Percentiles rank a stretch among this genome's conserved stretches.
Conservation (phyloP, 139 green algal genomes). For the Picochlorum sp. region DNA sequence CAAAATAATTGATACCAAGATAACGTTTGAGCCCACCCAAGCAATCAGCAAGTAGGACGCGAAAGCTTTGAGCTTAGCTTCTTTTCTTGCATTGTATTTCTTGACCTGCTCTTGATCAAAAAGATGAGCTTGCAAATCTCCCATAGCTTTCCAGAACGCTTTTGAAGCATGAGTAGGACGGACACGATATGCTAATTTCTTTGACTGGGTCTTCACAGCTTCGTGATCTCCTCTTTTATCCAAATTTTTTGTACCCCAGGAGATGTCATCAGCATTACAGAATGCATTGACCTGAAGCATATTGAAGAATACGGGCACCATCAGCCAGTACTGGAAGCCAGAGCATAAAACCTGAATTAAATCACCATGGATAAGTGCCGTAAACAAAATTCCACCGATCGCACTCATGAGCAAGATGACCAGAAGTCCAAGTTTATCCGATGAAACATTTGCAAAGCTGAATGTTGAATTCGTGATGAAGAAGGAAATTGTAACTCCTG, state of each 20-base stretch:
- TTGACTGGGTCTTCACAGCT: slow-evolving; percentile 5
- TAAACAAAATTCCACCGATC: slow-evolving; percentile 19
- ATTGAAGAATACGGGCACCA: slow-evolving; percentile 29
- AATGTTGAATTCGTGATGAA: slow-evolving; percentile 3
- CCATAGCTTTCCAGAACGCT: slow-evolving; percentile 9
- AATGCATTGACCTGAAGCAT: slow-evolving; percentile 32
- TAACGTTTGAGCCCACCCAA: slow-evolving; percentile 5
- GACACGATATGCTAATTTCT: slow-evolving; percentile 4
- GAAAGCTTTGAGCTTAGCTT: slow-evolving; percentile 3
- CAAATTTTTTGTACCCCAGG: slow-evolving; percentile 35
- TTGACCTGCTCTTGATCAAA: slow-evolving; percentile 4
- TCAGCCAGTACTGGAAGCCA: slow-evolving; percentile 29
- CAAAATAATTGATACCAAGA: neutral
- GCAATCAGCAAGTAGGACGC: slow-evolving; percentile 7
- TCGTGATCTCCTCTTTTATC: slow-evolving; percentile 14
- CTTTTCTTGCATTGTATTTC: slow-evolving; percentile 4
- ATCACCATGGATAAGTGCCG: slow-evolving; percentile 25
- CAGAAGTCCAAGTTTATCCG: slow-evolving; percentile 7
- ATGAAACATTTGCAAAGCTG: slow-evolving; percentile 8
- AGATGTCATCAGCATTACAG: slow-evolving; percentile 32
- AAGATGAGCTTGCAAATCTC: neutral
- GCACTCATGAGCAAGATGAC: slow-evolving; percentile 14
- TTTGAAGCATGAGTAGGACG: neutral
- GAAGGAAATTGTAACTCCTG: slow-evolving; percentile 28
- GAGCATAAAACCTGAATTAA: slow-evolving; percentile 12